Percentiles rank a stretch among this genome's conserved stretches.
Evolutionary conservation across 2,329 filamentous ascomycete genomes (phyloP).

Genomic region (Fragosphaeria purpurea): DNA sequence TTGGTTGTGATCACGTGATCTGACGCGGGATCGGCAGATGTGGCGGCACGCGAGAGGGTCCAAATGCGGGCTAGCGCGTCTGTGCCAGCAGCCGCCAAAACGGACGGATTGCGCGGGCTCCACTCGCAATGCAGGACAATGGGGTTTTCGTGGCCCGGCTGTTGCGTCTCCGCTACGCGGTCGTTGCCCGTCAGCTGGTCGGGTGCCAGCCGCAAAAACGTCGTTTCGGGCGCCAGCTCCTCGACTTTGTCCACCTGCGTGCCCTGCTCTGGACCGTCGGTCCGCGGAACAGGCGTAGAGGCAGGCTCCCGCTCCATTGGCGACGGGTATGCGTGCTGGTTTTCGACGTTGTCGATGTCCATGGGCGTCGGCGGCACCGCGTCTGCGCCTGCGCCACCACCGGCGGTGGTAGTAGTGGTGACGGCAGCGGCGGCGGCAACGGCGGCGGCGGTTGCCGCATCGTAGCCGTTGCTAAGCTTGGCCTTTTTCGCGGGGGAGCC

Average conservation of each 20-base stretch:
- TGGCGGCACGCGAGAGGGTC: constrained; percentile 48
- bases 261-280: constrained; percentile 53
- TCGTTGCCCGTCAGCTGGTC: constrained; percentile 28
- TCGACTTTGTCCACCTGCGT: constrained; percentile 56
- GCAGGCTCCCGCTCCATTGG: constrained; percentile 49
- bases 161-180: constrained; percentile 17
- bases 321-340: constrained; percentile 55
- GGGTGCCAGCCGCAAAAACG: constrained; percentile 45
- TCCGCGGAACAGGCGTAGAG: constrained; percentile 42
- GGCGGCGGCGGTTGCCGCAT: constrained; percentile 33
- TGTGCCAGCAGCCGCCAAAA: constrained; percentile 58
- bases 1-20: constrained; percentile 34
- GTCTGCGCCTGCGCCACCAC: constrained; percentile 16
- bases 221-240: constrained; percentile 49
- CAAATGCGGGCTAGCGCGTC: constrained; percentile 62
- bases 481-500: constrained; percentile 50
- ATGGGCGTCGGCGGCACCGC: constrained; percentile 37
- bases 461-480: constrained; percentile 52
- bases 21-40: constrained; percentile 33
- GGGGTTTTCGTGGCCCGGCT: constrained; percentile 37
- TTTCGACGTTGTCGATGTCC: constrained; percentile 44
- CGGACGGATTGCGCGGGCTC: constrained; percentile 53
- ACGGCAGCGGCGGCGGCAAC: constrained; percentile 19
- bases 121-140: constrained; percentile 60
- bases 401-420: no score